Evolutionary conservation across 2,329 filamentous ascomycete species (phyloP).

Genomic region (Bipolaris gigantea): DNA sequence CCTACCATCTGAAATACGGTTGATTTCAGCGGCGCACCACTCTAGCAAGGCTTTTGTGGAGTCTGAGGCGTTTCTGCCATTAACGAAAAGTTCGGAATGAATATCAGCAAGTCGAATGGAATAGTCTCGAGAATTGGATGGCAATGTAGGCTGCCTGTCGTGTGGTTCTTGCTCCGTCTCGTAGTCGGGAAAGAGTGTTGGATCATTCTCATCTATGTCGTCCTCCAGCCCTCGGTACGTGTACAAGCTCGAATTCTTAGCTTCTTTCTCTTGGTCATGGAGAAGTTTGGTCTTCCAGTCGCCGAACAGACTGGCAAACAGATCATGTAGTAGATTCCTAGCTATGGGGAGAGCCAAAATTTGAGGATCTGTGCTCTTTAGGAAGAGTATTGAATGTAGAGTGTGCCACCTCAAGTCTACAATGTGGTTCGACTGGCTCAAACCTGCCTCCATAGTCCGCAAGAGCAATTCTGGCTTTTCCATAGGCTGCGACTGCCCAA

Average conservation of each 20-base stretch:
- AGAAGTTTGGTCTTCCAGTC: conserved; percentile 80
- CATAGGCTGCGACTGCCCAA: conserved; percentile 25
- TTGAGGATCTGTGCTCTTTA: conserved; percentile 29
- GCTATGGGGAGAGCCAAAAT: conserved; percentile 13
- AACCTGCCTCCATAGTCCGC: conserved; percentile 20
- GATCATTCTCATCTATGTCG: conserved; percentile 75
- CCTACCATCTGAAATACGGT: conserved; percentile 30
- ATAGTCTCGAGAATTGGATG: conserved; percentile 37
- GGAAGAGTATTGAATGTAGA: conserved; percentile 30
- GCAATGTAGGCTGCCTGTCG: conserved; percentile 18
- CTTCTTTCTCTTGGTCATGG: conserved; percentile 73
- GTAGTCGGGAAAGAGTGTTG: conserved; percentile 79
- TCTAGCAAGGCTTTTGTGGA: conserved; percentile 33
- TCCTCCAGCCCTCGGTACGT: conserved; percentile 80
- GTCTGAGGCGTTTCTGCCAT: conserved; percentile 22
- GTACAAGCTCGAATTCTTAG: conserved; percentile 76
- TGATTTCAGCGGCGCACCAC: conserved; percentile 37
- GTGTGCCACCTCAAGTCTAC: conserved; percentile 44
- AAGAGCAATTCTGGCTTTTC: conserved; percentile 23
- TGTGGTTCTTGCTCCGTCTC: conserved; percentile 55
- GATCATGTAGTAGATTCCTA: conserved; percentile 59
- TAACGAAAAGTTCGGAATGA: conserved; percentile 38
- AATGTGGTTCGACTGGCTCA: conserved; percentile 24
- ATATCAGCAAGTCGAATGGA: conserved; percentile 39
- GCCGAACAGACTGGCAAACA: conserved; percentile 72